Evolutionary conservation across 2,329 filamentous ascomycete genomes (phyloP).

Genomic region (Botrytis hyacinthi): DNA sequence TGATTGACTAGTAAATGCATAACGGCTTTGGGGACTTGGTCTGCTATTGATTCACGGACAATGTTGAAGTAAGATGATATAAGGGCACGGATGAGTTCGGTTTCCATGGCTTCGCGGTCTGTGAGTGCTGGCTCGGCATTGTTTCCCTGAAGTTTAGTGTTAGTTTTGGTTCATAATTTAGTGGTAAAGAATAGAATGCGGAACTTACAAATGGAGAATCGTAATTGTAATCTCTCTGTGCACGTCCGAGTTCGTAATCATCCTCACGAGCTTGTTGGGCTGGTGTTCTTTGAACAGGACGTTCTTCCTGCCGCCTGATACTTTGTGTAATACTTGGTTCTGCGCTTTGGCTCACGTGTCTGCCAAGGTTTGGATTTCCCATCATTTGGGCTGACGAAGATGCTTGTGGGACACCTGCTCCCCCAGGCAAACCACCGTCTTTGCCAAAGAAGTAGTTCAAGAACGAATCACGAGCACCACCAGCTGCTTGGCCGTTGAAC

Average conservation of each 20-base stretch:
- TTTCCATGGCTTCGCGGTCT: conserved; percentile 94
- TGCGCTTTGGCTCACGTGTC: conserved; percentile 74
- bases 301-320: conserved; percentile 67
- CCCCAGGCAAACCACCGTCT: conserved; percentile 62
- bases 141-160: conserved; percentile 45
- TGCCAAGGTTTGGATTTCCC: conserved; percentile 43
- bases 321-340: conserved; percentile 84
- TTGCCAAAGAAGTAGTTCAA: conserved; percentile 99
- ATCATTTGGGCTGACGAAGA: conserved; percentile 24
- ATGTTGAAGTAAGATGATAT: conserved; percentile 99
- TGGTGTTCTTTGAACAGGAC: conserved; percentile 41
- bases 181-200: neutral
- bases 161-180: conserved; percentile 22
- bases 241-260: conserved; percentile 38
- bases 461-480: conserved; percentile 81
- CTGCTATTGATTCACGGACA: conserved; percentile 95
- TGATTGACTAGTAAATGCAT: conserved; percentile 99
- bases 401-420: conserved; percentile 41
- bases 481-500: conserved; percentile 58
- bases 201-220: conserved; percentile 48
- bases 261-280: conserved; percentile 51
- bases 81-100: conserved; percentile 90
- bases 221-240: conserved; percentile 43
- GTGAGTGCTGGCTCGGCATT: conserved; percentile 82
- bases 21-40: conserved; percentile 96